Percentiles rank a stretch among this genome's conserved stretches.
These are phyloP conservation scores for Pythium rishiriense DNA, from an alignment of 352 stramenopile genomes.

Conservation along the genomic window DNA sequence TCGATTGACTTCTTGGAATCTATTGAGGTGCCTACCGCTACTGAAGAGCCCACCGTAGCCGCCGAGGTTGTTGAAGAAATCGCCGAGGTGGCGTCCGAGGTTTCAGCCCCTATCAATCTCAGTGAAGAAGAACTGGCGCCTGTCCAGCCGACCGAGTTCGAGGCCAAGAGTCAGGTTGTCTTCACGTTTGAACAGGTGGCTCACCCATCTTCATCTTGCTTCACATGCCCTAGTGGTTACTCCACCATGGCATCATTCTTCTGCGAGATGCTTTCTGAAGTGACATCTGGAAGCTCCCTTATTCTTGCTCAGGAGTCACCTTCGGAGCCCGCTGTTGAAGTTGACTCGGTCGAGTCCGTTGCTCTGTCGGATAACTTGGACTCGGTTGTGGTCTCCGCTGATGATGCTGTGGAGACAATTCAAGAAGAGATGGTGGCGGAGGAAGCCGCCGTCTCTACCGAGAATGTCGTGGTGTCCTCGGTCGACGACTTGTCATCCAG, in stretches of 20 bases:
- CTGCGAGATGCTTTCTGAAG: conserved; percentile 12
- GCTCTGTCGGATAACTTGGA: background rate
- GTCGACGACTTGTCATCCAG: background rate
- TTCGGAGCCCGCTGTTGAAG: background rate
- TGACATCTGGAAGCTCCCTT: background rate
- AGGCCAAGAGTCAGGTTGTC: background rate
- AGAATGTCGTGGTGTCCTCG: background rate
- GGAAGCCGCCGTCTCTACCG: background rate
- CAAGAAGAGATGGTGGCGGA: conserved; percentile 1
- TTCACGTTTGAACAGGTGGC: conserved; percentile 4
- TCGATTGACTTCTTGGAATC: background rate
- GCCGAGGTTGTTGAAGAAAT: background rate
- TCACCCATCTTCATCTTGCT: conserved; percentile 1
- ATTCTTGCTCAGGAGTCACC: background rate
- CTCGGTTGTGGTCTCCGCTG: background rate
- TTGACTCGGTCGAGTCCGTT: background rate
- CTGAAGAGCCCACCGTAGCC: background rate
- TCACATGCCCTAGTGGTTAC: conserved; percentile 4
- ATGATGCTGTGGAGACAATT: background rate
- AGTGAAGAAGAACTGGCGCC: conserved; percentile 1
- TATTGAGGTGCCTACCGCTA: too few relatives aligned
- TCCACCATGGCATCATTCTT: conserved; percentile 13
- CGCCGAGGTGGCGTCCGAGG: background rate
- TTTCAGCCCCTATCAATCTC: background rate
- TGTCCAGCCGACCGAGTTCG: background rate